A percentile compares a stretch with the other conserved stretches of the same genome.
Conservation (phyloP, 352 stramenopile genomes). For the Pythium vanterpoolii region DNA sequence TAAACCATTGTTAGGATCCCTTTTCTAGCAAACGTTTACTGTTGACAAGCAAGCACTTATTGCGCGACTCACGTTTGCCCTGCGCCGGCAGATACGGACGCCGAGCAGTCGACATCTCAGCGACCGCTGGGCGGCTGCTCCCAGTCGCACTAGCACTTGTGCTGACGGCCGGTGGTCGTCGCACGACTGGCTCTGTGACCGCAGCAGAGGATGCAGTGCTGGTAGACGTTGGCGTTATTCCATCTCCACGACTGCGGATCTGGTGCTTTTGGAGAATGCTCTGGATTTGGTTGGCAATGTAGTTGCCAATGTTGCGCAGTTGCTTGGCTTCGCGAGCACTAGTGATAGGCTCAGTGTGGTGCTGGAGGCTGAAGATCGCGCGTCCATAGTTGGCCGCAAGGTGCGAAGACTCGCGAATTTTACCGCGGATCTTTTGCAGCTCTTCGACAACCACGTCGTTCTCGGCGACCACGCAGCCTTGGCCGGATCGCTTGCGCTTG, state of each 20-base stretch:
- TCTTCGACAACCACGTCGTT: slow-evolving; percentile 78
- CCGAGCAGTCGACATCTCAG: background rate
- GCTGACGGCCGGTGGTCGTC: too few relatives aligned
- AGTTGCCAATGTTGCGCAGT: slow-evolving; percentile 78
- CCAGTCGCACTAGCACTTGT: background rate
- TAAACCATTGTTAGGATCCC: background rate
- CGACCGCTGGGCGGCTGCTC: background rate
- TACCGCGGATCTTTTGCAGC: slow-evolving; percentile 48
- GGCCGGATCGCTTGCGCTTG: slow-evolving; percentile 43
- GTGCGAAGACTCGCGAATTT: slow-evolving; percentile 64
- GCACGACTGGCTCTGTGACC: background rate
- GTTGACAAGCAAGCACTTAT: background rate
- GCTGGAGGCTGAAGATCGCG: slow-evolving; percentile 69
- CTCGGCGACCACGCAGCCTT: slow-evolving; percentile 47
- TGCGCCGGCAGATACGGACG: slow-evolving; percentile 51
- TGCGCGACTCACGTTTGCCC: slow-evolving; percentile 45
- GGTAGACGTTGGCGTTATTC: background rate
- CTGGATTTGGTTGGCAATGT: slow-evolving; percentile 84
- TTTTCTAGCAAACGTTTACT: background rate
- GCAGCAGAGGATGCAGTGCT: background rate
- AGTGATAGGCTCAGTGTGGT: slow-evolving; percentile 37
- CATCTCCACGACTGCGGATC: slow-evolving; percentile 2
- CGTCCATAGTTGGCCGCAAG: slow-evolving; percentile 59
- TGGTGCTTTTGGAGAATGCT: slow-evolving; percentile 56
- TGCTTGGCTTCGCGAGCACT: slow-evolving; percentile 58